A percentile compares a stretch with the other conserved stretches of the same genome.
phyloP scores from a whole-genome alignment of 2,329 filamentous ascomycete genomes.

The Hysterium pulicare region DNA sequence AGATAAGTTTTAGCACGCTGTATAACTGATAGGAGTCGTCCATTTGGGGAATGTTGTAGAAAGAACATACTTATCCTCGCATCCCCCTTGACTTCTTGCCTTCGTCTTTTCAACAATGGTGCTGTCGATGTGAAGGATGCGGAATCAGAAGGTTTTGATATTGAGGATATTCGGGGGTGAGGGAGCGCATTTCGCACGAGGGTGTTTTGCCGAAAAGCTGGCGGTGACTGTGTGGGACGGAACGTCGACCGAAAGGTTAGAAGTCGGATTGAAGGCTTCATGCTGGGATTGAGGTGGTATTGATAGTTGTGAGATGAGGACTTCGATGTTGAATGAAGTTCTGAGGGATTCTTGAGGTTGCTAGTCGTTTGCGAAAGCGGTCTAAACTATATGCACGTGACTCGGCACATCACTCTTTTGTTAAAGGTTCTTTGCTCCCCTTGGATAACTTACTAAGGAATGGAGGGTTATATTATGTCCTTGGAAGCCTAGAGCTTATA shows the following conservation, averaged over 20 bases:
- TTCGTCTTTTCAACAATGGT: conserved; percentile 2
- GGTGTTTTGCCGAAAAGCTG: conserved; percentile 1
- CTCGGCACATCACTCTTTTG: too few relatives aligned
- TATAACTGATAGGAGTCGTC: neutral
- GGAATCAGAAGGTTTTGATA: conserved; percentile 2
- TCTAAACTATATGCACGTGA: neutral
- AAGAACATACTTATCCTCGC: conserved; percentile 11
- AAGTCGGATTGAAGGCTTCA: neutral
- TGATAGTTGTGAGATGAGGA: neutral
- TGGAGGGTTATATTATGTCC: too few relatives aligned
- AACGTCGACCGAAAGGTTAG: conserved; percentile 6
- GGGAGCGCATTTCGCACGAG: conserved; percentile 1
- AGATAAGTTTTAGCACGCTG: conserved; percentile 1
- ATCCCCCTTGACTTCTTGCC: conserved; percentile 6
- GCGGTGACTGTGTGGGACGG: conserved; percentile 3
- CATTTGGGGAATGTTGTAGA: conserved; percentile 7
- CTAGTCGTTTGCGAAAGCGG: neutral
- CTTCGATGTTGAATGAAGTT: neutral
- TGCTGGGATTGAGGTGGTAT: neutral
- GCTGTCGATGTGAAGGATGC: conserved; percentile 9
- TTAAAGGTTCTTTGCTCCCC: too few relatives aligned
- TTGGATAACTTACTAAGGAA: too few relatives aligned
- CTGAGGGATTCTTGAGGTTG: neutral
- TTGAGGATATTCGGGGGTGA: neutral
- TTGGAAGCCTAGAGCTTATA: too few relatives aligned